Base-by-base conservation (phyloP, 176 grass and related monocot genomes). In the Lolium rigidum region DNA sequence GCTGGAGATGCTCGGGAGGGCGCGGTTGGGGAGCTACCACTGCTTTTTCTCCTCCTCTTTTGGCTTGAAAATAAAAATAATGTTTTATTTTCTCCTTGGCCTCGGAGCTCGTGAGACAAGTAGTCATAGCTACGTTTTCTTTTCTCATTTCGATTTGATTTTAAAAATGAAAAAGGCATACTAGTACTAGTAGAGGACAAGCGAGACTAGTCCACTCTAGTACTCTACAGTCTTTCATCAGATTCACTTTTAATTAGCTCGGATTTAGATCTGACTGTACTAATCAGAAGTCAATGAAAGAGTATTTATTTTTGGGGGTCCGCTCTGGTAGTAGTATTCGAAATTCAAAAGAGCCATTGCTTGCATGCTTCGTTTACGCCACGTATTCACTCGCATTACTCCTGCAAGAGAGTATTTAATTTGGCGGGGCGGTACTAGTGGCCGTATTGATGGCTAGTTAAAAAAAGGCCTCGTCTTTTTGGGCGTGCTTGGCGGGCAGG, bases 401-500 rank as follows among this genome's bases (percentile, higher is more conserved):
- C 3, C 41, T 43, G 7, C 26, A 28, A 28, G 26, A 2, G 0
- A 41, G 15, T 76, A 76, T 52, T 76, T 52, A 52, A 76, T 52
- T 76, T 26, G 72, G 47, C 72, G 8, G 28, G 72, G 48, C 0
- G 12, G 26, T 15, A 47, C 41, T 16, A 20, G 5, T 62, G 51
- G 50, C 10, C 70, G 71, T 21, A 87, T 66, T 73, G 77, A 48
- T 46, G 52, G 47, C 41, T 8, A 31, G 69, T 58, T 76, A 55
- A 69, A 58, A 50, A 87, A 80, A 91, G 43, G 50, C 37, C 12
- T 22, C 77, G 89, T 81, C 85, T 91, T 91, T 91, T 91, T 84
- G 63, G 89, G 85, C 89, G 89, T 91, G 89, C 85, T 4, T 14
- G 84, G 28, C 37, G 46, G 57, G 49, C 49, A 76, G 89, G 89